Conservation (phyloP, 495 filamentous ascomycete species). For the Friedmanniomyces simplex region DNA sequence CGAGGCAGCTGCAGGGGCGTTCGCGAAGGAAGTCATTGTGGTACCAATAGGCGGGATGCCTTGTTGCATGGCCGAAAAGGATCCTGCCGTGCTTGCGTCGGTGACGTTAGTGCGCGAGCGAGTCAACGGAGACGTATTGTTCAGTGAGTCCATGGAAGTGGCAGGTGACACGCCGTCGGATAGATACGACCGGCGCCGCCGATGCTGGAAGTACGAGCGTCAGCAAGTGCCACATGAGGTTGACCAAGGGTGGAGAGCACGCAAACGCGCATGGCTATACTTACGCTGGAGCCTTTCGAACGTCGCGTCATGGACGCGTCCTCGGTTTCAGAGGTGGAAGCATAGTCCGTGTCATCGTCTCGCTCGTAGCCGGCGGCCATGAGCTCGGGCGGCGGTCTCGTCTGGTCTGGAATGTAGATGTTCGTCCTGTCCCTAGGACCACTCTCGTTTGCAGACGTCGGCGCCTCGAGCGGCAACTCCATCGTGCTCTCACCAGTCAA, state of each 20-base stretch:
- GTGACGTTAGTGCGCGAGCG: conserved; percentile 25
- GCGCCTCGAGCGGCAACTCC: conserved; percentile 88
- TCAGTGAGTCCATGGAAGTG: conserved; percentile 85
- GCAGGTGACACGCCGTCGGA: conserved; percentile 74
- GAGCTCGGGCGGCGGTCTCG: conserved; percentile 83
- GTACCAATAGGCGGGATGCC: conserved; percentile 47
- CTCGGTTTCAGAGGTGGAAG: conserved; percentile 83
- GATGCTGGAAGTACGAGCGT: conserved; percentile 26
- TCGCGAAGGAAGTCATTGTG: conserved; percentile 57
- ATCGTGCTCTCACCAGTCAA: conserved; percentile 85
- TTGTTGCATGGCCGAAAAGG: conserved; percentile 34
- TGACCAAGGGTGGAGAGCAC: neutral
- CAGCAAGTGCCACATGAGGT: neutral
- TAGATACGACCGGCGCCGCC: conserved; percentile 51
- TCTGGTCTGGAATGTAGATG: conserved; percentile 79
- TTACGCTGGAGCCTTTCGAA: conserved; percentile 52
- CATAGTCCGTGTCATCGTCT: conserved; percentile 52
- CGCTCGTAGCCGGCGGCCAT: conserved; percentile 73
- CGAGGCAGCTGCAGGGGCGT: conserved; percentile 45
- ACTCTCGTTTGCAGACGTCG: conserved; percentile 65
- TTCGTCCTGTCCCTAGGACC: conserved; percentile 82
- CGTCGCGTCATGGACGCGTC: conserved; percentile 50
- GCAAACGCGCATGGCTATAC: conserved; percentile 10
- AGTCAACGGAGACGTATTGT: conserved; percentile 43
- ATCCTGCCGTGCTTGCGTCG: conserved; percentile 31